Evolutionary conservation across 2,329 filamentous ascomycete species (phyloP), one percentile per base, ranked within the genome.

Genomic region (Colletotrichum higginsianum): DNA sequence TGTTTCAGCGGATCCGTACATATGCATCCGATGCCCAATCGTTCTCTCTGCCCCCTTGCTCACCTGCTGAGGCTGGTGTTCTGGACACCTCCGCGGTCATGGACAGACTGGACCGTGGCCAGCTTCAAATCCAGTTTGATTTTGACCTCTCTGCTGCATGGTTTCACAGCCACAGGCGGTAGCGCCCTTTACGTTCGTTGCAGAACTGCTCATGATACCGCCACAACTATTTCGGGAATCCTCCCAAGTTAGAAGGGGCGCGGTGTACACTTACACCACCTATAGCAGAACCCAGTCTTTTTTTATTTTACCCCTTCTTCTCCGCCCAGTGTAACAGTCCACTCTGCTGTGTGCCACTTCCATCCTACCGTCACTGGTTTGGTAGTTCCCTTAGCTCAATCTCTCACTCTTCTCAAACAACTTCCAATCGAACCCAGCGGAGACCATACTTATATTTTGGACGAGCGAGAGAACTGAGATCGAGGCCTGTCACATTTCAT

Each of bases 11-110:
- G 23, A 18, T 2, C 35, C 35, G 11, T 26, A 50, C 64, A 56
- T 52, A 50, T 63, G 15, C 42, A 38, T 56, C 42, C 61, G 38
- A 61, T 49, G n/a, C 56, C 18, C 26, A 47, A 12, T 52, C 30
- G 15, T 23, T 38, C 21, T 35, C 21, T 18, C 40, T 26, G 55
- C 15, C 53, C 61, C 26, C 26, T 35, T 0, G 38, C 46, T 46
- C 46, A n/a, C 40, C 50, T 46, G 26, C 26, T 63, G 9, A 35
- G 35, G 52, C 30, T 40, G 67, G 46, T 58, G 35, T 67, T 56
- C 18, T 67, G 61, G 56, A 49, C 56, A 67, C 47, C 42, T 49
- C 49, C 18, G 42, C 40, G 30, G 56, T 61, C 63, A 56, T 67
- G 42, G 18, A 52, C 16, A 38, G 30, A 3, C 12, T 40, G 18